phyloP scores from a whole-genome alignment of 495 filamentous ascomycete species.

The Lindgomyces ingoldianus region DNA sequence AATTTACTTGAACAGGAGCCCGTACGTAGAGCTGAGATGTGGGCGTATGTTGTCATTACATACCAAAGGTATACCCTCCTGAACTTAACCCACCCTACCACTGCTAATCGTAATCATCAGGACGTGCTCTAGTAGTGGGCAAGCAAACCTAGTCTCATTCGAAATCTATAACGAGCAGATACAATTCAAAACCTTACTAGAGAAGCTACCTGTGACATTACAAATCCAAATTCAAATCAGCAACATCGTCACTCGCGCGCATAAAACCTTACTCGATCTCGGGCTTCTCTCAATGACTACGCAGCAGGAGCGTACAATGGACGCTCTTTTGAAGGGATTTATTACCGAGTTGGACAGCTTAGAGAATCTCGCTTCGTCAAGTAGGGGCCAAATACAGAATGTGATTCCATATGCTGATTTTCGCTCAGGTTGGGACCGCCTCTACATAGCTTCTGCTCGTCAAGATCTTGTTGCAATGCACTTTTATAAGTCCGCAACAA shows the following conservation, averaged over 20 bases:
- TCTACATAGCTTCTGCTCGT: slow-evolving; percentile 10
- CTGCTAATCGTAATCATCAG: not conserved
- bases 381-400: no score
- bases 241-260: not conserved
- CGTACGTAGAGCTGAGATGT: slow-evolving; percentile 5
- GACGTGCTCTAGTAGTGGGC: slow-evolving; percentile 2
- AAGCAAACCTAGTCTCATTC: slow-evolving; percentile 7
- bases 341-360: not conserved
- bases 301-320: slow-evolving; percentile 16
- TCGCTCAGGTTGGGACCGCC: slow-evolving; percentile 9
- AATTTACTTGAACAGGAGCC: slow-evolving; percentile 5
- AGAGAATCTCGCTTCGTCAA: slow-evolving; percentile 1
- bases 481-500: slow-evolving; percentile 10
- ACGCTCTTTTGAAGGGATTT: slow-evolving; percentile 14
- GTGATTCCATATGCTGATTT: slow-evolving; percentile 7
- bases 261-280: slow-evolving; percentile 5
- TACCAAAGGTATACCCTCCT: slow-evolving; percentile 2
- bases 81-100: not conserved
- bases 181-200: slow-evolving; percentile 6
- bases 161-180: slow-evolving; percentile 5
- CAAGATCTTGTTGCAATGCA: slow-evolving; percentile 10
- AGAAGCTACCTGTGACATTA: slow-evolving; percentile 1
- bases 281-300: slow-evolving; percentile 1
- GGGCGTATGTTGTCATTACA: slow-evolving; percentile 5
- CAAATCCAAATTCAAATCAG: slow-evolving; percentile 7